Conservation (phyloP, 345 rosid species). For the Cardiospermum halicacabum region DNA sequence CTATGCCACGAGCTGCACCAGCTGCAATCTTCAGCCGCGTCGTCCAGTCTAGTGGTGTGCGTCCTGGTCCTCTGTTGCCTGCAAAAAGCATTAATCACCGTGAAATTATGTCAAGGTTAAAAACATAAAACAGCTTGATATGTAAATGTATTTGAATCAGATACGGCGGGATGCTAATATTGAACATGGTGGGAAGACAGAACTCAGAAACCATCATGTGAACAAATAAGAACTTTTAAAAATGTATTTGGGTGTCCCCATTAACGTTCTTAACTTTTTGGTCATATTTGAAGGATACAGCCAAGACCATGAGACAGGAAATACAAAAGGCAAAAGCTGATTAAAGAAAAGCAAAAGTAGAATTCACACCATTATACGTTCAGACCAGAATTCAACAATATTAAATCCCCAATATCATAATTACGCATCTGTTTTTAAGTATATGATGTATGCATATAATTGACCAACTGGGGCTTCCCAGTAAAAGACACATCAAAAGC, state of each 20-base stretch:
- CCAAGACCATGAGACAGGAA: background rate
- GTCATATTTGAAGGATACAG: slow-evolving; percentile 16
- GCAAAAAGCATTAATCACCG: background rate
- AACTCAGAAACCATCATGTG: background rate
- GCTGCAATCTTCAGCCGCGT: slow-evolving; percentile 78
- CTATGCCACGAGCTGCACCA: slow-evolving; percentile 75
- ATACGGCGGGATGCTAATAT: background rate
- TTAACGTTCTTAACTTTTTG: slow-evolving; percentile 17
- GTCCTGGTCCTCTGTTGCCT: slow-evolving; percentile 93
- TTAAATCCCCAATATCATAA: slow-evolving; percentile 12
- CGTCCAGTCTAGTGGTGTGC: slow-evolving; percentile 87
- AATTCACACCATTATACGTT: slow-evolving; percentile 12
- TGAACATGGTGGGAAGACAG: background rate
- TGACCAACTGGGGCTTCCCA: background rate
- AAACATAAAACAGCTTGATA: too few relatives aligned
- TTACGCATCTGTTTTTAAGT: background rate
- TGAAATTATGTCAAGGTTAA: too few relatives aligned
- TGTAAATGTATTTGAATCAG: too few relatives aligned
- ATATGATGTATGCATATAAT: background rate
- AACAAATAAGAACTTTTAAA: background rate
- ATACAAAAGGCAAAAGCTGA: slow-evolving; percentile 12
- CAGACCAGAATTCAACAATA: background rate
- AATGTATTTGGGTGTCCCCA: background rate
- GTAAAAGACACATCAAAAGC: background rate
- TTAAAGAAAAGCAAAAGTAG: slow-evolving; percentile 11